A percentile compares a stretch with the other conserved stretches of the same genome.
Conservation (phyloP, 371 early-diverging fungal species). For the Encephalitozoon intestinalis region DNA sequence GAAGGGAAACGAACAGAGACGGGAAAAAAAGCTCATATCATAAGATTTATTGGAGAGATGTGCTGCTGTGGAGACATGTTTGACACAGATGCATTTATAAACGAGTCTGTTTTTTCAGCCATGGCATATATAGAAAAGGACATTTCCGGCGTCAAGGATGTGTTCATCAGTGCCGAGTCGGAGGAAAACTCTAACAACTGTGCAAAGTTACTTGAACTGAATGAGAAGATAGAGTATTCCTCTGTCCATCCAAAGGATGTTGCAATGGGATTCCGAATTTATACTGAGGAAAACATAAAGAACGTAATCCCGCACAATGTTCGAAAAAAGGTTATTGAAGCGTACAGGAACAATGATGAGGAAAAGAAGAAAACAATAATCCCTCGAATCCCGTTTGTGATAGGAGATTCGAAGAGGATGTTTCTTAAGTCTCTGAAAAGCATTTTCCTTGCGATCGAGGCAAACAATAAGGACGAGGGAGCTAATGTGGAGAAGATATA, state of each 20-base stretch:
- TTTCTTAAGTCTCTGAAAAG: constrained; percentile 17
- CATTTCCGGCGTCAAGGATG: neutral
- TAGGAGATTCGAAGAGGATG: constrained; percentile 10
- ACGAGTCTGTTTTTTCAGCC: neutral
- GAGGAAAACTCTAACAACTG: neutral
- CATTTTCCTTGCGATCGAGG: neutral
- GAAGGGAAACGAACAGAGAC: neutral
- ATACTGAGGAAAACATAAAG: neutral
- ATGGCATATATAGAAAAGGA: neutral
- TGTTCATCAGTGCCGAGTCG: neutral
- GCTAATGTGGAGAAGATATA: neutral
- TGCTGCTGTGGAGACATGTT: neutral
- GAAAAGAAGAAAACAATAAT: constrained; percentile 13
- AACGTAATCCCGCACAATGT: constrained; percentile 1
- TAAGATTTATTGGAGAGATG: neutral
- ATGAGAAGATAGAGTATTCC: constrained; percentile 12
- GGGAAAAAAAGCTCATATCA: neutral
- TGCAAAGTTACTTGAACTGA: neutral
- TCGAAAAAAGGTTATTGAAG: neutral
- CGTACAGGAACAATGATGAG: constrained; percentile 5
- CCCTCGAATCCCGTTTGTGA: constrained; percentile 19
- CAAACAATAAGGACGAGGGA: neutral
- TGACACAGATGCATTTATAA: neutral
- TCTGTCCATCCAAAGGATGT: neutral
- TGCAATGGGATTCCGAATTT: neutral